Conservation (phyloP, 2,329 filamentous ascomycete genomes). For the Trichothecium sympodiale region DNA sequence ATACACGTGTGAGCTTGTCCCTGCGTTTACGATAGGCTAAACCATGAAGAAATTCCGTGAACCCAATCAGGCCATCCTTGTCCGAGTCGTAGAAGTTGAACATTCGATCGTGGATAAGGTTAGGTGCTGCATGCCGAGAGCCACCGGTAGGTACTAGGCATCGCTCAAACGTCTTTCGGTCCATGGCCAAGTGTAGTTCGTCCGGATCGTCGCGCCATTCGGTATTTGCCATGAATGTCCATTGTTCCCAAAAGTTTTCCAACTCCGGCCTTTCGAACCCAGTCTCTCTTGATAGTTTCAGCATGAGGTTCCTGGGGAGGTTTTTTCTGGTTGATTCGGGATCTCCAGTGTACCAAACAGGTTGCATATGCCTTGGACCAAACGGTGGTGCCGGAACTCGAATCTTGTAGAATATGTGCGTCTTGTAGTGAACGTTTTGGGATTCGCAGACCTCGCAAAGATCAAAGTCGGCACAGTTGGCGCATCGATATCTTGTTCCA, state of each 20-base stretch:
- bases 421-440: conserved; percentile 67
- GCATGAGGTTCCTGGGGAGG: conserved; percentile 57
- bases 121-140: conserved; percentile 66
- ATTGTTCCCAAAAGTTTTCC: conserved; percentile 93
- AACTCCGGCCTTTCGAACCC: conserved; percentile 78
- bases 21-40: conserved; percentile 59
- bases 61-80: conserved; percentile 78
- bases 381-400: conserved; percentile 80
- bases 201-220: conserved; percentile 76
- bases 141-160: conserved; percentile 80
- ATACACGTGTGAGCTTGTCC: conserved; percentile 62
- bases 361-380: conserved; percentile 67
- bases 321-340: conserved; percentile 58
- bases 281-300: conserved; percentile 58
- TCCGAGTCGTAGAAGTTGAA: conserved; percentile 95
- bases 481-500: conserved; percentile 85
- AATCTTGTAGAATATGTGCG: conserved; percentile 95
- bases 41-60: conserved; percentile 81
- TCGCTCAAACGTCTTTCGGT: conserved; percentile 83
- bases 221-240: conserved; percentile 82
- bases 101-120: conserved; percentile 90
- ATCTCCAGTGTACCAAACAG: conserved; percentile 81
- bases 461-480: conserved; percentile 93
- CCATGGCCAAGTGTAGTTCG: conserved; percentile 70
- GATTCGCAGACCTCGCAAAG: conserved; percentile 90